A percentile compares a stretch with the other conserved stretches of the same genome.
phyloP scores from a whole-genome alignment of 305 asterid species.

The Ilex paraguariensis region DNA sequence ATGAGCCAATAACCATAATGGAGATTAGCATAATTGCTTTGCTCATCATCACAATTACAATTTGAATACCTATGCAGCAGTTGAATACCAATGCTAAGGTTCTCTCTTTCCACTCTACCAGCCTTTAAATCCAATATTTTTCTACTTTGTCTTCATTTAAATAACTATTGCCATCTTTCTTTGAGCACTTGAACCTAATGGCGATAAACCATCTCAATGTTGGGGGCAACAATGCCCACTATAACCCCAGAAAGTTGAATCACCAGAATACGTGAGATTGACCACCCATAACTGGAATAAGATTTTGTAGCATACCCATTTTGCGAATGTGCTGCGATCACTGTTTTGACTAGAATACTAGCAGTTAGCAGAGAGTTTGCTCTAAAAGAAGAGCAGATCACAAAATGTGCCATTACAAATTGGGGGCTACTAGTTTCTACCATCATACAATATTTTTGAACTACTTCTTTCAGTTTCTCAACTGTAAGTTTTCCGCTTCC shows the following conservation, averaged over 20 bases:
- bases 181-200: slow-evolving; percentile 1
- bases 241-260: slow-evolving; percentile 29
- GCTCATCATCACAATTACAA: slow-evolving; percentile 11
- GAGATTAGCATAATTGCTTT: slow-evolving; percentile 12
- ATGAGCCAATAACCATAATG: neutral
- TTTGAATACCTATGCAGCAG: slow-evolving; percentile 12
- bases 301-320: neutral
- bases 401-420: slow-evolving; percentile 18
- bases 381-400: slow-evolving; percentile 14
- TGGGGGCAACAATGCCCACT: slow-evolving; percentile 13
- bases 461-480: slow-evolving; percentile 11
- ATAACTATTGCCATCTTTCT: neutral
- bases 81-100: neutral
- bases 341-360: neutral
- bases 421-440: slow-evolving; percentile 17
- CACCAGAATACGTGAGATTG: slow-evolving; percentile 24
- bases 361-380: slow-evolving; percentile 15
- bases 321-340: no score
- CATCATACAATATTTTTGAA: slow-evolving; percentile 9
- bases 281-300: slow-evolving; percentile 21
- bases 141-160: slow-evolving; percentile 11
- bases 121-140: slow-evolving; percentile 14
- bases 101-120: slow-evolving; percentile 25
- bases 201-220: slow-evolving; percentile 12
- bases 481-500: neutral